Base-by-base conservation (phyloP, 495 filamentous ascomycete genomes). In the Penicillium angulare region DNA sequence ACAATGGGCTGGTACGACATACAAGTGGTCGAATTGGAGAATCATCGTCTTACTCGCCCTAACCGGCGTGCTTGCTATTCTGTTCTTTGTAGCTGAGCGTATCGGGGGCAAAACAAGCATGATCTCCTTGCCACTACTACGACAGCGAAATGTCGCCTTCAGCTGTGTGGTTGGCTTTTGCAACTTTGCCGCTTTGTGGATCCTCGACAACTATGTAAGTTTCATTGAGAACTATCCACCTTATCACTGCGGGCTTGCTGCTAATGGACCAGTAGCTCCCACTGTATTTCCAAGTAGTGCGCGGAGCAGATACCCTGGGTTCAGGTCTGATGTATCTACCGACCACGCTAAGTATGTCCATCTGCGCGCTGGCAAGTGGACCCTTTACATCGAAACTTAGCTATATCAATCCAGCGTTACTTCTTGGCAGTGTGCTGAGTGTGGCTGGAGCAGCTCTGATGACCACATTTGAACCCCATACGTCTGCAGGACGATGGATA, bases 91-190 rank as follows among this genome's bases (percentile, higher is more conserved):
- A 18, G 44, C 32, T 8, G 44, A 47, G 31, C 21, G 20, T 20
- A 17, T 13, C 9, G 17, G 12, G 13, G 31, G 44, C 4, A 20
- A 38, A 3, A n/a, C 24, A 12, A 39, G 46, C 46, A 49, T 49
- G 46, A 13, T 49, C 34, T 18, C 44, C 10, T 36, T 47, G 44
- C 21, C 10, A 8, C 21, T 49, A 12, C 7, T 40, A 31, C 22
- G 46, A 16, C 46, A 41, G 46, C 34, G 44, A 12, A 13, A n/a
- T 17, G 44, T 47, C 44, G 44, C 44, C 17, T 23, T 47, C n/a
- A 15, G 31, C 33, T 12, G 15, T 36, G 13, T 47, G 31, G 12
- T 47, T 23, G 21, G n/a, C 7, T 47, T 47, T 47, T 47, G 44
- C 18, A 47, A 47, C 29, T 47, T 22, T 18, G 18, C 44, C 5